Evolutionary conservation across 192 early-diverging fungal species (phyloP), one percentile per base, ranked within the genome.

Genomic region (Cladochytrium replicatum): DNA sequence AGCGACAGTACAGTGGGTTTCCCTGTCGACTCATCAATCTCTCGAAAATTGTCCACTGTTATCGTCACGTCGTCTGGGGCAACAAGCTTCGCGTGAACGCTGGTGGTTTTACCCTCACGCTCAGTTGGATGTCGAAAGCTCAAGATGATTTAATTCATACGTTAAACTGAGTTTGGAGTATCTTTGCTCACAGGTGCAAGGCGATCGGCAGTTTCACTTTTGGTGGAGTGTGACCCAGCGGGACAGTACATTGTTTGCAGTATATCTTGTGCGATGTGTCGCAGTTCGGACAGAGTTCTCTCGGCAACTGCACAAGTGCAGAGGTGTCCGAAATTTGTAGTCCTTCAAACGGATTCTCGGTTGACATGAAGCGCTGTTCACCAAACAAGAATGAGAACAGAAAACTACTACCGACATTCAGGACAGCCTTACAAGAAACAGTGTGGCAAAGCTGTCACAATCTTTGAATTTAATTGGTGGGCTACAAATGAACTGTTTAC

Each of bases 71-170:
- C 66, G 1, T 75, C 54, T 0, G 79, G 71, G 3, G 89, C 84
- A 37, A 91, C 57, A 4, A 93, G 61, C 46, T 83, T 78, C 11
- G 89, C 85, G 50, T 97, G 93, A 4, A 86, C 63, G 1, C 86
- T 84, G 0, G 93, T 97, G 3, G 86, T 88, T 66, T 96, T 93
- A 30, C 82, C 85, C 32, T 86, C 80, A 3, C 67, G 47, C 61
- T 96, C 92, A 32, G 68, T 46, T 2, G 81, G 77, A 58, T 93
- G 88, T 48, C 91, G 84, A 43, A 87, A 82, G 6, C 72, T 80
- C 42, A 41, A 2, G 8, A 13, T 27, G 25, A 21, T 39, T 13
- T 31, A 55, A 11, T 11, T 47, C 31, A 43, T 21, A 28, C 5
- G 6, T 44, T 54, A 1, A 32, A 17, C 34, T 9, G 27, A 6